phyloP scores from a whole-genome alignment of 1,284 basidiomycete genomes.

The Puccinia brachypodii region DNA sequence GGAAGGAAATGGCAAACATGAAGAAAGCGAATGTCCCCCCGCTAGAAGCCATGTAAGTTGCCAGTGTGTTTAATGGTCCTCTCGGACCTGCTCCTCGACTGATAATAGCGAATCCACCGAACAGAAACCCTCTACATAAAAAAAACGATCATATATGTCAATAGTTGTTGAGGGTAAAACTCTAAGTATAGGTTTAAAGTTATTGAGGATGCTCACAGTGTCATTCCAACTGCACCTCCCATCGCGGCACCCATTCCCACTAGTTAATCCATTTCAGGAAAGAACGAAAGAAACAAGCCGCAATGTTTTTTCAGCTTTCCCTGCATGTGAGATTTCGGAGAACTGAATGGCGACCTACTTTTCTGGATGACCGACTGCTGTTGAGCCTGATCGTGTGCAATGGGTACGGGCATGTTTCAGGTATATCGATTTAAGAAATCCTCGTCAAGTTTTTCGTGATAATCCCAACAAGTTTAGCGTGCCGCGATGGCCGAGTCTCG shows the following conservation, averaged over 20 bases:
- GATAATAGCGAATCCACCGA: conserved; percentile 38
- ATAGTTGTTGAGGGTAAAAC: neutral
- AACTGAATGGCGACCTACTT: neutral
- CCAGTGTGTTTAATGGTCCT: conserved; percentile 39
- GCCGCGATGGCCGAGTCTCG: no score
- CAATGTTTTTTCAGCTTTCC: neutral
- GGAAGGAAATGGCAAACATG: conserved; percentile 30
- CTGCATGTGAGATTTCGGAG: neutral
- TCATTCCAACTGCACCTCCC: conserved; percentile 45
- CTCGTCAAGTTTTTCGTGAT: neutral
- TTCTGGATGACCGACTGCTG: conserved; percentile 24
- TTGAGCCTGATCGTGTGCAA: conserved; percentile 3
- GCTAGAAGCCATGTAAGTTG: conserved; percentile 46
- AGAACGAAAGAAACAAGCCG: neutral
- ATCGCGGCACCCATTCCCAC: conserved; percentile 48
- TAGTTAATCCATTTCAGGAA: neutral
- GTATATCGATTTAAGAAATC: neutral
- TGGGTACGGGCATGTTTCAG: neutral
- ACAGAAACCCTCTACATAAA: conserved; percentile 36
- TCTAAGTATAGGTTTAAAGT: neutral
- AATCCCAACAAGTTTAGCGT: no score
- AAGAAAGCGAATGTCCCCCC: conserved; percentile 49
- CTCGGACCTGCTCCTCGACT: conserved; percentile 37
- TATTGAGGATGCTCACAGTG: conserved; percentile 1
- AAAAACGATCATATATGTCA: neutral